Evolutionary conservation across 2,329 filamentous ascomycete species (phyloP).

Genomic region (Cladosporium halotolerans): DNA sequence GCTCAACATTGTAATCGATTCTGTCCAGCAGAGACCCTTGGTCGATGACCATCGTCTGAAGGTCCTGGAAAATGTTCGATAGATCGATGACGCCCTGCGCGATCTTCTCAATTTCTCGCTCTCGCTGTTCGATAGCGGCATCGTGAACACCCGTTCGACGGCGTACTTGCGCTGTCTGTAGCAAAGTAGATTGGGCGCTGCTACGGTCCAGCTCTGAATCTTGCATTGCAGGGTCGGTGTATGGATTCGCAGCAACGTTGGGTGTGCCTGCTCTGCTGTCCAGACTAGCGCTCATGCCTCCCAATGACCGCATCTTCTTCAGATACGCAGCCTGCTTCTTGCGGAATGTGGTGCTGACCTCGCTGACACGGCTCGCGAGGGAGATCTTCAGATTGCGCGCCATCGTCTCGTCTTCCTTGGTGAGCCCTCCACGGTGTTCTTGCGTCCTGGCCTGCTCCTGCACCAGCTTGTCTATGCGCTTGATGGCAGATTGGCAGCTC

Average conservation of each 20-base stretch:
- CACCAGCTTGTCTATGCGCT: constrained; percentile 82
- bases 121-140: constrained; percentile 77
- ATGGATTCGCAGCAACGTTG: constrained; percentile 49
- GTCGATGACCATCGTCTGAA: constrained; percentile 77
- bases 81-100: constrained; percentile 97
- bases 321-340: constrained; percentile 97
- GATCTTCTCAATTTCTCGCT: constrained; percentile 95
- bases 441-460: constrained; percentile 56
- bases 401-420: constrained; percentile 85
- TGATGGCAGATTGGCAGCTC: constrained; percentile 80
- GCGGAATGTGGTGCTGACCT: constrained; percentile 71
- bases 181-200: constrained; percentile 82
- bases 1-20: constrained; percentile 82
- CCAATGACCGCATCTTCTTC: constrained; percentile 50
- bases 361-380: constrained; percentile 18
- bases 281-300: constrained; percentile 44
- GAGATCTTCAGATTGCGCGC: constrained; percentile 80
- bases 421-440: constrained; percentile 57
- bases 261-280: constrained; percentile 40
- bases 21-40: constrained; percentile 47
- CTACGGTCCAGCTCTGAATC: constrained; percentile 92
- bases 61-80: constrained; percentile 90
- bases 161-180: constrained; percentile 58
- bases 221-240: constrained; percentile 78
- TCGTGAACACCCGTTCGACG: constrained; percentile 67